These are phyloP conservation scores for Mycena epipterygia DNA, from an alignment of 768 basidiomycete species.

Conservation along the genomic window DNA sequence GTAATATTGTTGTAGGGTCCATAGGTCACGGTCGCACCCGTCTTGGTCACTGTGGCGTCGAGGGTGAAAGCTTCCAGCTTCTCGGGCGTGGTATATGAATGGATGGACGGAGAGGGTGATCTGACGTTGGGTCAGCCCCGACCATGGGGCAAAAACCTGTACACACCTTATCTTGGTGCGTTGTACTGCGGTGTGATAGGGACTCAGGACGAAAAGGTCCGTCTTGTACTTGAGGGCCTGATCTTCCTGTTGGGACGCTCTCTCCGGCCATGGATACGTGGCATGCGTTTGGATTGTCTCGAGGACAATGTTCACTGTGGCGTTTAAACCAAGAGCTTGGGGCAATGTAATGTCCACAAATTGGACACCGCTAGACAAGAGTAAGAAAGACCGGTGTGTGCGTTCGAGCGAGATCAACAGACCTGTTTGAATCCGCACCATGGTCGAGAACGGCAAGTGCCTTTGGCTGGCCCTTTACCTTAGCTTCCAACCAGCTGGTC, in stretches of 20 bases:
- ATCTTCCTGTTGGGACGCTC: slow-evolving; percentile 79
- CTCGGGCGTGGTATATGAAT: slow-evolving; percentile 79
- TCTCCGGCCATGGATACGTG: slow-evolving; percentile 80
- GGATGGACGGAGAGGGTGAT: slow-evolving; percentile 77
- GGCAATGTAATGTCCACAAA: slow-evolving; percentile 77
- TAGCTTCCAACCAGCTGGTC: slow-evolving; percentile 86
- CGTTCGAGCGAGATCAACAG: slow-evolving; percentile 40
- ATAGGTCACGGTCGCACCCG: slow-evolving; percentile 87
- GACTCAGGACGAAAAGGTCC: slow-evolving; percentile 86
- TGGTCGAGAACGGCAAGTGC: slow-evolving; percentile 66
- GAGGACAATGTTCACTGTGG: slow-evolving; percentile 81
- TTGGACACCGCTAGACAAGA: slow-evolving; percentile 55
- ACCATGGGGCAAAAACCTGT: background rate
- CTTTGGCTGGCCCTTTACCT: slow-evolving; percentile 77
- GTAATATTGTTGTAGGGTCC: slow-evolving; percentile 89
- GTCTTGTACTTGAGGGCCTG: slow-evolving; percentile 86
- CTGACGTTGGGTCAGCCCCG: slow-evolving; percentile 53
- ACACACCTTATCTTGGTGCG: slow-evolving; percentile 87
- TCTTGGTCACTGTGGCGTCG: slow-evolving; percentile 75
- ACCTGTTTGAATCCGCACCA: slow-evolving; percentile 66
- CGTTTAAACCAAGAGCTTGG: slow-evolving; percentile 67
- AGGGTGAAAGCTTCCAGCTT: slow-evolving; percentile 69
- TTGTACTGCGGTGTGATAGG: slow-evolving; percentile 85
- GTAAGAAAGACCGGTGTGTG: slow-evolving; percentile 18
- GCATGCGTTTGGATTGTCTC: slow-evolving; percentile 85